Percentiles rank a stretch among this genome's conserved stretches.
These are phyloP conservation scores for Eragrostis tef DNA, from an alignment of 202 grass and related monocot genomes.

Conservation along the genomic window DNA sequence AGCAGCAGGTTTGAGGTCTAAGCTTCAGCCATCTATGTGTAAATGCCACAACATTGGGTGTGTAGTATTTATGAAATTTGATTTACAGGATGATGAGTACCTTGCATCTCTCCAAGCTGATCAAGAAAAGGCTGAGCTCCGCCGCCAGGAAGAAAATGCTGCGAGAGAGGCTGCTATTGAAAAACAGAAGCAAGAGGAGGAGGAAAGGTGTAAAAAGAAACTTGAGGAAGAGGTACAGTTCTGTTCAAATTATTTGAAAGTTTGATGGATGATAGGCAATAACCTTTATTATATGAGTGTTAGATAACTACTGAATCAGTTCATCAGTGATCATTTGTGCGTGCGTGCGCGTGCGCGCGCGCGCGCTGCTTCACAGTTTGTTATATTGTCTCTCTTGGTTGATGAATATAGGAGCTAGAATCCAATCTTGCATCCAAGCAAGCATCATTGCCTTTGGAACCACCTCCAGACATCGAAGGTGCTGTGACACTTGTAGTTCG, in stretches of 20 bases:
- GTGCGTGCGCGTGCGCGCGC: too few species aligned
- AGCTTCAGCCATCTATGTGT: constrained; percentile 9
- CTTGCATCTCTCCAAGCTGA: constrained; percentile 94
- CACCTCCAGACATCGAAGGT: constrained; percentile 64
- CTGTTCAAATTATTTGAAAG: constrained; percentile 25
- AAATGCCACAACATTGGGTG: constrained; percentile 18
- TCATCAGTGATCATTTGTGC: too few species aligned
- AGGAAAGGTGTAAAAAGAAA: constrained; percentile 71
- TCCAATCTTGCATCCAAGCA: constrained; percentile 77
- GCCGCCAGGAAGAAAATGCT: constrained; percentile 56
- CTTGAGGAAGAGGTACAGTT: constrained; percentile 84
- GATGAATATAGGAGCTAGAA: constrained; percentile 70
- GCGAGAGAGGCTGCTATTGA: constrained; percentile 73
- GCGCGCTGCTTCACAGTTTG: not conserved
- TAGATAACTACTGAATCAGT: too few species aligned
- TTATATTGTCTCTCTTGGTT: constrained; percentile 43
- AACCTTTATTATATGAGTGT: constrained; percentile 37
- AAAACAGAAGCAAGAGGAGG: constrained; percentile 72
- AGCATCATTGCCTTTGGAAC: constrained; percentile 75
- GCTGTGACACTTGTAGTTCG: constrained; percentile 87
- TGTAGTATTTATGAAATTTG: constrained; percentile 33
- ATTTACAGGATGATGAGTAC: constrained; percentile 91
- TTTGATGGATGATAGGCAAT: constrained; percentile 27
- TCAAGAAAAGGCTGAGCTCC: constrained; percentile 78
- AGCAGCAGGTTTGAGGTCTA: constrained; percentile 76